These are phyloP conservation scores for Aspergillus steynii DNA, from an alignment of 495 filamentous ascomycete species.

Conservation along the genomic window DNA sequence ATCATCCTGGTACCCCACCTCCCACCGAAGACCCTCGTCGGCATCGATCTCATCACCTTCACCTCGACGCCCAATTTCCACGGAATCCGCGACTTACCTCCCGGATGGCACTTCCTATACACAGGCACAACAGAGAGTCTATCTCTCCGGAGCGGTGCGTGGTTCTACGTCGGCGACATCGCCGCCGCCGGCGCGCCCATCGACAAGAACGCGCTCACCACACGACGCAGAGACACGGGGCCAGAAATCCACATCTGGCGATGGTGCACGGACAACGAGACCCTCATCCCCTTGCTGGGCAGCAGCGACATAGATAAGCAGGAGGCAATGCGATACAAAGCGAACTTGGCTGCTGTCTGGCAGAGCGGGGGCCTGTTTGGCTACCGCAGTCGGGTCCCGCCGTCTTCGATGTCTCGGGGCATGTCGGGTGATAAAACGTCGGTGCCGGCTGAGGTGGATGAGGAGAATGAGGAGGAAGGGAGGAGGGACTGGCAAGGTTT, in stretches of 20 bases:
- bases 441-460: slow-evolving; percentile 24
- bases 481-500: slow-evolving; percentile 42
- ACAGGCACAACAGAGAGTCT: slow-evolving; percentile 55
- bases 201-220: slow-evolving; percentile 16
- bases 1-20: slow-evolving; percentile 50
- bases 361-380: slow-evolving; percentile 42
- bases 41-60: slow-evolving; percentile 56
- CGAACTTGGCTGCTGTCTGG: slow-evolving; percentile 43
- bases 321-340: slow-evolving; percentile 42
- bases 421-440: slow-evolving; percentile 6
- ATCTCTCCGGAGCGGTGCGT: slow-evolving; percentile 60
- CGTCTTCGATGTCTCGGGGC: slow-evolving; percentile 19
- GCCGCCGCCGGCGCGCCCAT: slow-evolving; percentile 12
- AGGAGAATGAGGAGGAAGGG: slow-evolving; percentile 33
- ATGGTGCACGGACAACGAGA: slow-evolving; percentile 43
- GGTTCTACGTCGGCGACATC: slow-evolving; percentile 56
- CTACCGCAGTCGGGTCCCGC: slow-evolving; percentile 42
- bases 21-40: slow-evolving; percentile 51
- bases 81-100: slow-evolving; percentile 58
- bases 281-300: slow-evolving; percentile 26
- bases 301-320: slow-evolving; percentile 28
- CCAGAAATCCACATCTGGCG: slow-evolving; percentile 45
- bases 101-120: slow-evolving; percentile 64
- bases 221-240: slow-evolving; percentile 6
- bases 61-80: slow-evolving; percentile 56